Conservation (phyloP, 2,329 filamentous ascomycete genomes). For the Gremmenia infestans region DNA sequence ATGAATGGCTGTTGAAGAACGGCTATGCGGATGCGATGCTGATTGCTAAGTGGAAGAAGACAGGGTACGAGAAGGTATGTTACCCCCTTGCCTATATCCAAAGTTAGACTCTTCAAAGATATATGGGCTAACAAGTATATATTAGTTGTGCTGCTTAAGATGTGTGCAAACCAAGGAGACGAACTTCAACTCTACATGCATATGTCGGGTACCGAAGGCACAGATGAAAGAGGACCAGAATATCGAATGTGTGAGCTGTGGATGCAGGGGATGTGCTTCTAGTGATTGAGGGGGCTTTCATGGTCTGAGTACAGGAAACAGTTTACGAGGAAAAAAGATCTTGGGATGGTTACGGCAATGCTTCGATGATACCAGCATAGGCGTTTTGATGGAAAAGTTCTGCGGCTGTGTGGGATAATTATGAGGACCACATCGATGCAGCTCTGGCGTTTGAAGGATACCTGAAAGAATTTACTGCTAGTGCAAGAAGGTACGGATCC, state of each 20-base stretch:
- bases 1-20: constrained; percentile 97
- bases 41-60: constrained; percentile 99
- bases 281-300: constrained; percentile 53
- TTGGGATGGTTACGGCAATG: neutral
- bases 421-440: neutral
- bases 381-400: neutral
- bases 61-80: constrained; percentile 90
- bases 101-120: neutral
- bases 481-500: neutral
- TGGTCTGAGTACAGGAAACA: neutral
- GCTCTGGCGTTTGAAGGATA: neutral
- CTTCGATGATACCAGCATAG: constrained; percentile 23
- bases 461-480: neutral
- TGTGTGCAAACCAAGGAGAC: constrained; percentile 99
- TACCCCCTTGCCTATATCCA: constrained; percentile 9
- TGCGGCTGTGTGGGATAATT: neutral
- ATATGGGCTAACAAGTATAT: constrained; percentile 9
- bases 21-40: constrained; percentile 90
- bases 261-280: constrained; percentile 85
- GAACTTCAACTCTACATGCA: constrained; percentile 96
- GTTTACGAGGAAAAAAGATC: neutral
- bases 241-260: constrained; percentile 91
- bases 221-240: constrained; percentile 86
- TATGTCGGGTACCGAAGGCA: constrained; percentile 88
- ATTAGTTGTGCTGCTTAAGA: constrained; percentile 81